These are phyloP conservation scores for Albophoma yamanashiensis DNA, from an alignment of 2,329 filamentous ascomycete genomes.

Conservation along the genomic window DNA sequence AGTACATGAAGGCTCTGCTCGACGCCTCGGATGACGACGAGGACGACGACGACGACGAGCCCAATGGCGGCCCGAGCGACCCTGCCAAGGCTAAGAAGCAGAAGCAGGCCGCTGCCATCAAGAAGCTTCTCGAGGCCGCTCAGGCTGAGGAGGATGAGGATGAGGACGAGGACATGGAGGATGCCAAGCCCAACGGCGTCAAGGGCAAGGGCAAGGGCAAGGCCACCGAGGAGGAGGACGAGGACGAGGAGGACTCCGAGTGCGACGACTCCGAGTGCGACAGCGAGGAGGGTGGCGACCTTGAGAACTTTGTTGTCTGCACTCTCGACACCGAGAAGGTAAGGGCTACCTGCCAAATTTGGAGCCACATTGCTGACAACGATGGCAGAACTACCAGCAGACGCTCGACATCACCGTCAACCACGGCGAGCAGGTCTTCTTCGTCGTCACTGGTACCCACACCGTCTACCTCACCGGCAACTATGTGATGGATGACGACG, in stretches of 20 bases:
- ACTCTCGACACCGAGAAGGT: constrained; percentile 90
- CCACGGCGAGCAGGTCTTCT: constrained; percentile 84
- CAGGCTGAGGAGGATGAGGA: constrained; percentile 38
- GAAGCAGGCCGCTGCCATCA: constrained; percentile 63
- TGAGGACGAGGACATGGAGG: constrained; percentile 64
- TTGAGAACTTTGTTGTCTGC: constrained; percentile 90
- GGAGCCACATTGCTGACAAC: constrained; percentile 13
- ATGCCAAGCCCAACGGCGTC: constrained; percentile 49
- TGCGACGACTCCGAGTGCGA: constrained; percentile 57
- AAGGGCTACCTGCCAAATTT: constrained; percentile 20
- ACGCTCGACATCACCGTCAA: constrained; percentile 84
- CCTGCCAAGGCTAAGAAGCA: constrained; percentile 83
- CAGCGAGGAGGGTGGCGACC: constrained; percentile 51
- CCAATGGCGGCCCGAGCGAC: constrained; percentile 85
- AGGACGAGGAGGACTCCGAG: constrained; percentile 47
- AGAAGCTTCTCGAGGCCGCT: constrained; percentile 65
- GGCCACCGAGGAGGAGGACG: constrained; percentile 51
- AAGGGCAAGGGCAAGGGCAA: constrained; percentile 60
- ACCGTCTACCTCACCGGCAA: constrained; percentile 90
- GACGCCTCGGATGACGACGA: constrained; percentile 36
- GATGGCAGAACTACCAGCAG: constrained; percentile 78
- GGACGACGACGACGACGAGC: constrained; percentile 52
- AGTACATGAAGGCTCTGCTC: constrained; percentile 48
- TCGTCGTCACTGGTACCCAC: constrained; percentile 83
- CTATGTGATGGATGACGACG: constrained; percentile 70